Conservation (phyloP, 2,329 filamentous ascomycete genomes). For the Aureobasidium melanogenum region DNA sequence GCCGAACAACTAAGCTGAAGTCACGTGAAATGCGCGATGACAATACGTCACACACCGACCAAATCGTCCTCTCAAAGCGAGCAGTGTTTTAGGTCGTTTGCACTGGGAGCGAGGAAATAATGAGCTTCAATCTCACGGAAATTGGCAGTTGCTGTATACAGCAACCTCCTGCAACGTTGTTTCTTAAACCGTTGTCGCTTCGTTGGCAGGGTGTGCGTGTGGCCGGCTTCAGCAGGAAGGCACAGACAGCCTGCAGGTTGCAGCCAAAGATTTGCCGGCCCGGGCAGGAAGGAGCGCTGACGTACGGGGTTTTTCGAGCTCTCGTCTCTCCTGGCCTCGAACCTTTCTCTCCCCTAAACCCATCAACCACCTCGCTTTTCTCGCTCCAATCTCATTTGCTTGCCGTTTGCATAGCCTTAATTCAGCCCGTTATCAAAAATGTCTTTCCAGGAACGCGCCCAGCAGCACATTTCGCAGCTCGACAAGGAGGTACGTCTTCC, state of each 20-base stretch:
- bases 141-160: slow-evolving; percentile 4
- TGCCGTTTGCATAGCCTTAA: slow-evolving; percentile 9
- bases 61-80: background rate
- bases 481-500: slow-evolving; percentile 64
- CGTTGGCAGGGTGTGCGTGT: background rate
- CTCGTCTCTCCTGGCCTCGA: slow-evolving; percentile 2
- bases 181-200: background rate
- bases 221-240: background rate
- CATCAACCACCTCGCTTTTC: background rate
- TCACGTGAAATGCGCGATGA: background rate
- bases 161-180: background rate
- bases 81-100: background rate
- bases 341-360: background rate
- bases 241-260: background rate
- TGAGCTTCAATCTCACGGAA: slow-evolving; percentile 2
- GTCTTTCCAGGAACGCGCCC: slow-evolving; percentile 69
- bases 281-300: background rate
- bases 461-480: slow-evolving; percentile 68
- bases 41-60: background rate
- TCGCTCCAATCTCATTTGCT: background rate
- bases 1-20: background rate
- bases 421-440: slow-evolving; percentile 33
- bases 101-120: background rate
- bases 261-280: background rate
- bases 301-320: background rate